phyloP scores from a whole-genome alignment of 169 alveolate genomes.

The Sarcocystis neurona region DNA sequence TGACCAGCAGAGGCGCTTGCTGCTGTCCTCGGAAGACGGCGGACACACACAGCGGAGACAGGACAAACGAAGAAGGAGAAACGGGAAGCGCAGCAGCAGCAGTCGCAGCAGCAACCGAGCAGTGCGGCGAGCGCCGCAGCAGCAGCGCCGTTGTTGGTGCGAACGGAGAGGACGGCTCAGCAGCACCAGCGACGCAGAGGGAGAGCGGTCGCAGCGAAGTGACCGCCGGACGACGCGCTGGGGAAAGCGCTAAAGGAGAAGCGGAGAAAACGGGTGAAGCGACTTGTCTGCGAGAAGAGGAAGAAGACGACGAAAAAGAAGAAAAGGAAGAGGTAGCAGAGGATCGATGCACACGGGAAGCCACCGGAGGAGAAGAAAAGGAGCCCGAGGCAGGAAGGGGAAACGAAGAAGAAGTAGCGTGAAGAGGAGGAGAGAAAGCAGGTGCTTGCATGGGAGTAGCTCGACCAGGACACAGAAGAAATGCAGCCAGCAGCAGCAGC shows the following conservation, averaged over 20 bases:
- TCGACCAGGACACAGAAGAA: not conserved
- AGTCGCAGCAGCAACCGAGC: no score
- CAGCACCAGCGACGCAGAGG: no score
- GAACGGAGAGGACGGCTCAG: no score
- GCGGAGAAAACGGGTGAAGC: not conserved
- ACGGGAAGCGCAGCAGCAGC: no score
- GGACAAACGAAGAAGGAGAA: no score
- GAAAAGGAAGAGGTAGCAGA: not conserved
- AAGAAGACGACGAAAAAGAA: not conserved
- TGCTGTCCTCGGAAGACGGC: no score
- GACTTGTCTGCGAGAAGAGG: not conserved
- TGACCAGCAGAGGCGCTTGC: no score
- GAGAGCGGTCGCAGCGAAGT: no score
- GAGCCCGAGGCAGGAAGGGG: not conserved
- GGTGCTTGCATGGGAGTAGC: not conserved
- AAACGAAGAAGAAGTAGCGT: not conserved
- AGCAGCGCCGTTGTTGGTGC: no score
- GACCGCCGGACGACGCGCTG: not conserved
- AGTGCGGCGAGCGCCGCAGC: no score
- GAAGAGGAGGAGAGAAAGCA: not conserved
- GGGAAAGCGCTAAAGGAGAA: not conserved
- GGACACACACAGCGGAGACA: no score
- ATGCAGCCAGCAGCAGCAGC: not conserved
- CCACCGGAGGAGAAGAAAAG: not conserved
- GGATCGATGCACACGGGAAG: not conserved